Evolutionary conservation across 225 moss, liverwort and hornwort genomes (phyloP).

Genomic region (Bryoerythrophyllum caledonicum): DNA sequence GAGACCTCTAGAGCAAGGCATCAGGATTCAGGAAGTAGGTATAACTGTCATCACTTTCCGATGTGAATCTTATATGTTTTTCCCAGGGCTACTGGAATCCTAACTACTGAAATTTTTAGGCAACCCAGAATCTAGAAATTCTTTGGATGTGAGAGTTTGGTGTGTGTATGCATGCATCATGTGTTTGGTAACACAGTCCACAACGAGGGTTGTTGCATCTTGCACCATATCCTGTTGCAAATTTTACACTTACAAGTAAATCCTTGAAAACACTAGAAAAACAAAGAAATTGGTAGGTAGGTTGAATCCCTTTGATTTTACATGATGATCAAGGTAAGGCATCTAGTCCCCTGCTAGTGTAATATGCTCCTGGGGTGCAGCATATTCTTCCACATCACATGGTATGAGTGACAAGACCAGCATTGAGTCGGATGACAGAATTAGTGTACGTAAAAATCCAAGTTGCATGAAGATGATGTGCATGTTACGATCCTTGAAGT

Average conservation of each 20-base stretch:
- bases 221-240: neutral
- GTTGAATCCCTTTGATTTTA: neutral
- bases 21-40: neutral
- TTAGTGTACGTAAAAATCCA: neutral
- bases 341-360: neutral
- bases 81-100: neutral
- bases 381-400: slow-evolving; percentile 3
- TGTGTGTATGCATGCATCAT: neutral
- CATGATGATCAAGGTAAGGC: neutral
- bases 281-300: no score
- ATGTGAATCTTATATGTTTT: neutral
- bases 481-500: neutral
- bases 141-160: neutral
- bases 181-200: neutral
- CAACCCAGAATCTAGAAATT: neutral
- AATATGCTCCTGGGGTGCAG: neutral
- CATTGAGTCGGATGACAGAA: neutral
- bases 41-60: neutral
- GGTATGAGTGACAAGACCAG: neutral
- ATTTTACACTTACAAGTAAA: neutral
- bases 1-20: neutral
- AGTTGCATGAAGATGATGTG: neutral
- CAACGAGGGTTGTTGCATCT: neutral
- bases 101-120: neutral
- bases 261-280: no score